Evolutionary conservation across 495 filamentous ascomycete genomes (phyloP).

Genomic region (Pseudoneurospora amorphoporcata): DNA sequence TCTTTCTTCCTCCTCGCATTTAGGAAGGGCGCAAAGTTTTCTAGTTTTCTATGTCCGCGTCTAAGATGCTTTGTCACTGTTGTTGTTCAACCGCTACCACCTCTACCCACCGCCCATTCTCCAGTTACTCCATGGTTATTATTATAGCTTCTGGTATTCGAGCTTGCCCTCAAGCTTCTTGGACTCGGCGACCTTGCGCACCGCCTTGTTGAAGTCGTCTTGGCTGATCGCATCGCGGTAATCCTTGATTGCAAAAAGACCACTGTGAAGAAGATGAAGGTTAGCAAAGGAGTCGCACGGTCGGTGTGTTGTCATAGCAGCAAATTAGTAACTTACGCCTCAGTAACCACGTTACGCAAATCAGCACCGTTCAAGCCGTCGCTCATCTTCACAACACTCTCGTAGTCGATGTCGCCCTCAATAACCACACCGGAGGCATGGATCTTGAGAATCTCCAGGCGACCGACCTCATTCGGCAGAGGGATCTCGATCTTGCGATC

Average conservation of each 20-base stretch:
- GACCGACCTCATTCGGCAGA: constrained; percentile 95
- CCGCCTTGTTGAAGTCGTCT: constrained; percentile 98
- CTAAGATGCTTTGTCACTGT: neutral
- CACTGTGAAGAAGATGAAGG: constrained; percentile 37
- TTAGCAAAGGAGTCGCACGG: constrained; percentile 17
- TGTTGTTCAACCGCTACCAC: neutral
- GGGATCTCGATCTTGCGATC: constrained; percentile 99
- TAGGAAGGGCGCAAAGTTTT: neutral
- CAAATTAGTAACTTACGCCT: constrained; percentile 61
- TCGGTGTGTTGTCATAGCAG: neutral
- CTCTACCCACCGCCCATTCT: neutral
- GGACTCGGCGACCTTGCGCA: constrained; percentile 88
- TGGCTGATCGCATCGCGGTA: constrained; percentile 92
- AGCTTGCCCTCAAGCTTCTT: constrained; percentile 98
- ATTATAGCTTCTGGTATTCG: constrained; percentile 93
- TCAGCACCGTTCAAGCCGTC: constrained; percentile 97
- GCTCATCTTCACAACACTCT: constrained; percentile 99
- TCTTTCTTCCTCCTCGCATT: neutral
- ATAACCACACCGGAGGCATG: constrained; percentile 76
- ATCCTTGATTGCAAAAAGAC: constrained; percentile 94
- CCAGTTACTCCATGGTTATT: neutral
- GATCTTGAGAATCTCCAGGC: constrained; percentile 98
- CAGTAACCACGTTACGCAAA: constrained; percentile 94
- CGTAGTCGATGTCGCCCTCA: constrained; percentile 96
- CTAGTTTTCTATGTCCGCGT: neutral